phyloP scores from a whole-genome alignment of 805 yeast genomes.

The Komagataella mondaviorum region DNA sequence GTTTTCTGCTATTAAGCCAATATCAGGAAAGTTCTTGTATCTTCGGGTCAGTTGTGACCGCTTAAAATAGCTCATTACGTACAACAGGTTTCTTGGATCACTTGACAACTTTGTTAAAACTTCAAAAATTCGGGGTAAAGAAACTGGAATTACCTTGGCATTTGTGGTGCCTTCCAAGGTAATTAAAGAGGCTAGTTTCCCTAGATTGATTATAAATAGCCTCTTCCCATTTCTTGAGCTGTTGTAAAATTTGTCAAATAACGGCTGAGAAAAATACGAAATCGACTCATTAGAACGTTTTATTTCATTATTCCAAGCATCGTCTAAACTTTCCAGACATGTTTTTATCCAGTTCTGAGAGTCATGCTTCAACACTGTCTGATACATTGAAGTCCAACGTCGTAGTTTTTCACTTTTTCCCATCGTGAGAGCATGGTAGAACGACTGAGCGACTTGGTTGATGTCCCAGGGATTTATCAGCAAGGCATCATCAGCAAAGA shows the following conservation, averaged over 20 bases:
- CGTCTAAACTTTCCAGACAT: constrained; percentile 38
- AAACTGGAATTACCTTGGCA: constrained; percentile 32
- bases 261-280: constrained; percentile 13
- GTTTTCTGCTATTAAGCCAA: constrained; percentile 83
- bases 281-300: not conserved
- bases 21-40: constrained; percentile 49
- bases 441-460: constrained; percentile 47
- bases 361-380: constrained; percentile 52
- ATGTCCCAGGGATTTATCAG: constrained; percentile 89
- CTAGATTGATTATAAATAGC: constrained; percentile 39
- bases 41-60: constrained; percentile 52
- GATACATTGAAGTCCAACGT: constrained; percentile 50
- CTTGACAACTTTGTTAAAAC: constrained; percentile 45
- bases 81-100: constrained; percentile 54
- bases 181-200: constrained; percentile 23
- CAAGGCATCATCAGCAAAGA: constrained; percentile 57
- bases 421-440: constrained; percentile 57
- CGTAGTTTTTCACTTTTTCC: constrained; percentile 35
- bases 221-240: constrained; percentile 21
- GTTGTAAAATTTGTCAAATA: constrained; percentile 20
- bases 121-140: constrained; percentile 43
- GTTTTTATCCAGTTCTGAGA: constrained; percentile 61
- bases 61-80: constrained; percentile 53
- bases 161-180: constrained; percentile 12
- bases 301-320: constrained; percentile 28